Evolutionary conservation across 495 filamentous ascomycete genomes (phyloP).

Genomic region (Hypoxylon perforatum): DNA sequence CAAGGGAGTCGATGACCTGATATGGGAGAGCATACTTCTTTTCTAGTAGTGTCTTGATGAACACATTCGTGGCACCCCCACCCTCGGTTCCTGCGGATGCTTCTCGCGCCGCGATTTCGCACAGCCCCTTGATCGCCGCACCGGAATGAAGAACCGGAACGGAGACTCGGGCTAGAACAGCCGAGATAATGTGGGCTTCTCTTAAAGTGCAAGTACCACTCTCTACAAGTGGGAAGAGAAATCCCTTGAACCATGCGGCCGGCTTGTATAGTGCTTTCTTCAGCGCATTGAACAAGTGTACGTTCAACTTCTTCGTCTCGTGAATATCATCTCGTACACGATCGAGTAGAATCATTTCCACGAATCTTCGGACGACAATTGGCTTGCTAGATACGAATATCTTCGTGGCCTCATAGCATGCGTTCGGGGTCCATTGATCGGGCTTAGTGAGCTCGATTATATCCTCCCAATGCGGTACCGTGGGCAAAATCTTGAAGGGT

Average conservation of each 20-base stretch:
- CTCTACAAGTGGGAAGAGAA: slow-evolving; percentile 88
- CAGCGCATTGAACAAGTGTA: slow-evolving; percentile 91
- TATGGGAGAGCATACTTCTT: slow-evolving; percentile 94
- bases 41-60: slow-evolving; percentile 90
- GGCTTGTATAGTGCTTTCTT: slow-evolving; percentile 97
- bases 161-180: slow-evolving; percentile 80
- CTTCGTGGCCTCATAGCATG: slow-evolving; percentile 83
- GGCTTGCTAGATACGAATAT: slow-evolving; percentile 89
- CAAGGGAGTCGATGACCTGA: slow-evolving; percentile 92
- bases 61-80: slow-evolving; percentile 86
- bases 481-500: slow-evolving; percentile 95
- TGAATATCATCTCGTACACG: slow-evolving; percentile 84
- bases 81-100: slow-evolving; percentile 76
- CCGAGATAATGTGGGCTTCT: slow-evolving; percentile 90
- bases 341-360: slow-evolving; percentile 83
- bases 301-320: slow-evolving; percentile 84
- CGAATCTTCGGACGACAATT: slow-evolving; percentile 78
- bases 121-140: slow-evolving; percentile 87
- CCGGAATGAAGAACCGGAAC: slow-evolving; percentile 83
- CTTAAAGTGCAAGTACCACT: slow-evolving; percentile 73
- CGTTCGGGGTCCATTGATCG: slow-evolving; percentile 88
- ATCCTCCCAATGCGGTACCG: slow-evolving; percentile 88
- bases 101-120: slow-evolving; percentile 91
- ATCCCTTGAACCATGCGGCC: slow-evolving; percentile 94
- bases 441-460: slow-evolving; percentile 85